Percentiles rank a stretch among this genome's conserved stretches.
phyloP scores from a whole-genome alignment of 2,329 filamentous ascomycete genomes.

The Botrytis squamosa region DNA sequence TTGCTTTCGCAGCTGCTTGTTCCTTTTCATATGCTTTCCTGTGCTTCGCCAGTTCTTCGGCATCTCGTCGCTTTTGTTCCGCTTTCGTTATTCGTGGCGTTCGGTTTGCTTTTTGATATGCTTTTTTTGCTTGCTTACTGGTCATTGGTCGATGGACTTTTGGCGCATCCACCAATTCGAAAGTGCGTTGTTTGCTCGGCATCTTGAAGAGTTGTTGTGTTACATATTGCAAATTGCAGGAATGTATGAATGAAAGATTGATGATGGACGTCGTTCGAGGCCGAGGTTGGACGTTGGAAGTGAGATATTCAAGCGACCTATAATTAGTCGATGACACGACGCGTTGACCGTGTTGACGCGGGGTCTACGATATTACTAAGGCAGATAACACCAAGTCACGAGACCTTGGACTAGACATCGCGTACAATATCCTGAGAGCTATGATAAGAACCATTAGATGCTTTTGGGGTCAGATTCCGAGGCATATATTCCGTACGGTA shows the following conservation, averaged over 20 bases:
- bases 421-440: background rate
- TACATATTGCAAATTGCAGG: background rate
- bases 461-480: background rate
- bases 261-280: background rate
- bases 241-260: background rate
- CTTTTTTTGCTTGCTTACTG: slow-evolving; percentile 49
- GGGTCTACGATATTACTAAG: background rate
- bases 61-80: slow-evolving; percentile 42
- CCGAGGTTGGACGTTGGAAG: background rate
- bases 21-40: slow-evolving; percentile 52
- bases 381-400: background rate
- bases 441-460: background rate
- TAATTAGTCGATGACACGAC: background rate
- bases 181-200: slow-evolving; percentile 29
- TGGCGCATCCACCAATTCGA: slow-evolving; percentile 43
- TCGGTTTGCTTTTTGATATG: slow-evolving; percentile 45
- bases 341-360: background rate
- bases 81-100: slow-evolving; percentile 45
- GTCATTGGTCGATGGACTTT: slow-evolving; percentile 47
- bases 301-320: background rate
- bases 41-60: slow-evolving; percentile 43
- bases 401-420: background rate
- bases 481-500: background rate
- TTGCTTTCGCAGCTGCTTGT: slow-evolving; percentile 53
- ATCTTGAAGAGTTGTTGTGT: background rate